These are phyloP conservation scores for Rhypophila decipiens DNA, from an alignment of 495 filamentous ascomycete genomes.

Conservation along the genomic window DNA sequence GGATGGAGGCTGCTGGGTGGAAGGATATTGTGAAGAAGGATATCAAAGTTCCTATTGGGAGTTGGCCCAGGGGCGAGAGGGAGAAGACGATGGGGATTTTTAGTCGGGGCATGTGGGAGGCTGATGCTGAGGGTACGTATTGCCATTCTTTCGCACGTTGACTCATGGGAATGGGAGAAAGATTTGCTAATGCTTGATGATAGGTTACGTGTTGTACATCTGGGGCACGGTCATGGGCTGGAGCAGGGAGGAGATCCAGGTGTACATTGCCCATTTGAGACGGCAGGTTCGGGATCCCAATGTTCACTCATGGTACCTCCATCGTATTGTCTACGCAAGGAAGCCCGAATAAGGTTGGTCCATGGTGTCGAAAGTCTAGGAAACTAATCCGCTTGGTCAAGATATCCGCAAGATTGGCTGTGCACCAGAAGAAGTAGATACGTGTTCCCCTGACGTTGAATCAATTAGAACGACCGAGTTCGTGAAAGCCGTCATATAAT, in stretches of 20 bases:
- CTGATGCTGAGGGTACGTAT: constrained; percentile 20
- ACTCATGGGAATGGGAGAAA: too few relatives aligned
- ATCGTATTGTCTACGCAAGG: constrained; percentile 24
- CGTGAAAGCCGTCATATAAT: too few relatives aligned
- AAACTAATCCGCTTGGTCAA: too few relatives aligned
- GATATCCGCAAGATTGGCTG: too few relatives aligned
- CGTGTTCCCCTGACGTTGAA: too few relatives aligned
- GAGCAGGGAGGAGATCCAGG: constrained; percentile 7
- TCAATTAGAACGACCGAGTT: too few relatives aligned
- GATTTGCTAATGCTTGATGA: background rate
- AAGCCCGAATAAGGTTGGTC: too few relatives aligned
- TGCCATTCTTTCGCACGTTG: background rate
- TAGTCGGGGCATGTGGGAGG: constrained; percentile 12
- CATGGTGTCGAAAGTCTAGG: too few relatives aligned
- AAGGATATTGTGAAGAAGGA: constrained; percentile 26
- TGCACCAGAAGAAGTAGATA: too few relatives aligned
- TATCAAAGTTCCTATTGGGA: constrained; percentile 5
- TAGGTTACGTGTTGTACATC: constrained; percentile 27
- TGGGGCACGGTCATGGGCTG: constrained; percentile 26
- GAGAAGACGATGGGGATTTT: constrained; percentile 36
- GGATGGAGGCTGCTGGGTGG: constrained; percentile 43
- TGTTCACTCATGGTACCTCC: constrained; percentile 8
- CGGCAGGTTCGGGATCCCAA: constrained; percentile 12
- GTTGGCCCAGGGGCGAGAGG: background rate
- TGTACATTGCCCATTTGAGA: constrained; percentile 13